Conservation (phyloP, 2,329 filamentous ascomycete genomes). For the Diplocarpon rosae region DNA sequence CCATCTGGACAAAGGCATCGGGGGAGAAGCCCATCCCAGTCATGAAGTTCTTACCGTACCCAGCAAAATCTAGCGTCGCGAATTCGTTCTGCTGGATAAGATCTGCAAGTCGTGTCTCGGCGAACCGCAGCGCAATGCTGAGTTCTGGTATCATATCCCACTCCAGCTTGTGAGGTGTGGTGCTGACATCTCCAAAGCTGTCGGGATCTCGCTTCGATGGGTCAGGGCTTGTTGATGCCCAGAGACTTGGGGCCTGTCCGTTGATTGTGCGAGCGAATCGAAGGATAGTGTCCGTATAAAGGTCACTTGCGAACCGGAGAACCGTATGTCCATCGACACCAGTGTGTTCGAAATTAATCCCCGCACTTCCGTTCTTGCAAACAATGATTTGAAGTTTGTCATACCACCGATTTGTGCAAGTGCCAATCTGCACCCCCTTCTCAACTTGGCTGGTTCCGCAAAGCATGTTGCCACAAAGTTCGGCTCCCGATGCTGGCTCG, state of each 20-base stretch:
- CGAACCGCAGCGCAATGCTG: slow-evolving; percentile 82
- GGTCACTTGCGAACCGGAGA: slow-evolving; percentile 85
- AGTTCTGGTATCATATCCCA: slow-evolving; percentile 96
- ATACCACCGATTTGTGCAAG: slow-evolving; percentile 97
- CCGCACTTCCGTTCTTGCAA: slow-evolving; percentile 95
- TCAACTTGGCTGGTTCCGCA: slow-evolving; percentile 89
- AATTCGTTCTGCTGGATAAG: slow-evolving; percentile 96
- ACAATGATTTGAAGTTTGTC: slow-evolving; percentile 99
- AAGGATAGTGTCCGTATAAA: slow-evolving; percentile 96
- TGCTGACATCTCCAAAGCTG: slow-evolving; percentile 87
- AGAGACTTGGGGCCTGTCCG: slow-evolving; percentile 79
- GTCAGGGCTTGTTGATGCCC: slow-evolving; percentile 84
- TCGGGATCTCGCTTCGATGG: slow-evolving; percentile 83
- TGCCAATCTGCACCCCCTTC: slow-evolving; percentile 89
- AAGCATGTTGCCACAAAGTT: slow-evolving; percentile 97
- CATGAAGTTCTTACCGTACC: slow-evolving; percentile 96
- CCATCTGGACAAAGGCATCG: slow-evolving; percentile 97
- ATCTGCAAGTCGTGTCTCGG: slow-evolving; percentile 87
- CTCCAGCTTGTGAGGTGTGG: slow-evolving; percentile 88
- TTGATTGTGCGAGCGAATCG: slow-evolving; percentile 94
- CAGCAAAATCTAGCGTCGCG: slow-evolving; percentile 74
- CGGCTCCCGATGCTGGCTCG: slow-evolving; percentile 67
- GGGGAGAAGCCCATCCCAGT: slow-evolving; percentile 94
- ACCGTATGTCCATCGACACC: slow-evolving; percentile 97
- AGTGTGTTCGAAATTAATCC: slow-evolving; percentile 98